Evolutionary conservation across 495 filamentous ascomycete genomes (phyloP), one percentile per base, ranked within the genome.

Genomic region (Cercophora scortea): DNA sequence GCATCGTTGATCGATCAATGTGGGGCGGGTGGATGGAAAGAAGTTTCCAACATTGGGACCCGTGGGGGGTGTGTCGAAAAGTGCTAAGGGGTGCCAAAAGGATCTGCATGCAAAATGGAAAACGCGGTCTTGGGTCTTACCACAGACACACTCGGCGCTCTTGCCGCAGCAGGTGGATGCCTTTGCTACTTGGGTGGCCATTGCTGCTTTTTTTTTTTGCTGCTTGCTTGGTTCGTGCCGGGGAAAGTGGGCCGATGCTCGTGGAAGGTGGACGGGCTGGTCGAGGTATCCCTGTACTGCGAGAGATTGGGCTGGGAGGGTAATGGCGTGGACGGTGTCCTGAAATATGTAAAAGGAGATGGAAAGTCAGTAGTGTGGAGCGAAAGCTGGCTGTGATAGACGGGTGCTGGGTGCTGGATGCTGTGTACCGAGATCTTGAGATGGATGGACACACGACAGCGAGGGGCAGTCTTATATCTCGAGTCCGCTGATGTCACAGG

Each of bases 81-180:
- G 25, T 25, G 25, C 25, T 25, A 25, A 25, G 25, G 25, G 25
- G 25, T 25, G 25, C 25, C 5, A 25, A 25, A 25, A 25, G 25
- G 25, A 25, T 25, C 38, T 12, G 38, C 38, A 41, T 41, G 12
- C 38, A 16, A 41, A 41, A 41, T 41, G 38, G 38, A 41, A 41
- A 41, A 41, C 11, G 38, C 25, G 25, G 25, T 25, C 25, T 25
- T 25, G 25, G 25, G 25, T 25, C 25, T 59, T 69, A 76, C 71
- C 71, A 54, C 77, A 80, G 55, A 78, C 63, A 53, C 77, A 80
- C 54, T 72, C 69, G 42, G 62, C 47, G 57, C 60, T 72, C 69
- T 74, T 75, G 61, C 71, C 64, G 64, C 76, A 80, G 74, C 76
- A 79, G 50, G 75, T 79, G 16, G 67, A 58, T 32, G 66, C 36